A percentile compares a stretch with the other conserved stretches of the same genome.
phyloP scores from a whole-genome alignment of 306 rosid genomes.

The Castanea mollissima region DNA sequence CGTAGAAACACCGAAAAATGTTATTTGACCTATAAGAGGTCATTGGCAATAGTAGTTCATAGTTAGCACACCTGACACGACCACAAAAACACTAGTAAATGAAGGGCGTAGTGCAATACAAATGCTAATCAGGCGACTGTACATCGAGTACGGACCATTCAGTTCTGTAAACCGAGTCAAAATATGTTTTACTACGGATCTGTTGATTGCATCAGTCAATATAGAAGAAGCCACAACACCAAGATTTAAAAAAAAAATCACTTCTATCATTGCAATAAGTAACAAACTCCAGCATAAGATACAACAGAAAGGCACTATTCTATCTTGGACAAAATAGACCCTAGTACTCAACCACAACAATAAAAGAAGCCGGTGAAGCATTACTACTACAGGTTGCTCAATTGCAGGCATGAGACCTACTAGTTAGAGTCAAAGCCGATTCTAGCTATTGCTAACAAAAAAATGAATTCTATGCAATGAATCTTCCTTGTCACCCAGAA shows the following conservation, averaged over 20 bases:
- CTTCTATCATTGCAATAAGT: constrained; percentile 35
- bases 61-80: too few relatives aligned
- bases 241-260: constrained; percentile 5
- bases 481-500: constrained; percentile 30
- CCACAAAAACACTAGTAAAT: too few relatives aligned
- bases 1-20: too few relatives aligned
- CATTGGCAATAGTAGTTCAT: too few relatives aligned
- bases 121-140: too few relatives aligned
- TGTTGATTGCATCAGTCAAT: not conserved
- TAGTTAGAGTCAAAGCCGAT: constrained; percentile 41
- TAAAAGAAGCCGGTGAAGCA: constrained; percentile 43
- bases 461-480: constrained; percentile 43
- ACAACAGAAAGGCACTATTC: constrained; percentile 45
- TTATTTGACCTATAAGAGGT: too few relatives aligned
- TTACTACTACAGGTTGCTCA: constrained; percentile 45
- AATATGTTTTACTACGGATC: not conserved
- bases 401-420: constrained; percentile 46
- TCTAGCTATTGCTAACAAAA: constrained; percentile 52
- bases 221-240: not conserved
- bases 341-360: constrained; percentile 36
- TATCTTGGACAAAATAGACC: constrained; percentile 49
- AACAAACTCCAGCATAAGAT: constrained; percentile 45
- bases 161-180: too few relatives aligned
- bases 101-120: too few relatives aligned
- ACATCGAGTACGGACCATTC: too few relatives aligned